Evolutionary conservation across 1,284 basidiomycete genomes (phyloP).

Genomic region (Wolfiporia cocos): DNA sequence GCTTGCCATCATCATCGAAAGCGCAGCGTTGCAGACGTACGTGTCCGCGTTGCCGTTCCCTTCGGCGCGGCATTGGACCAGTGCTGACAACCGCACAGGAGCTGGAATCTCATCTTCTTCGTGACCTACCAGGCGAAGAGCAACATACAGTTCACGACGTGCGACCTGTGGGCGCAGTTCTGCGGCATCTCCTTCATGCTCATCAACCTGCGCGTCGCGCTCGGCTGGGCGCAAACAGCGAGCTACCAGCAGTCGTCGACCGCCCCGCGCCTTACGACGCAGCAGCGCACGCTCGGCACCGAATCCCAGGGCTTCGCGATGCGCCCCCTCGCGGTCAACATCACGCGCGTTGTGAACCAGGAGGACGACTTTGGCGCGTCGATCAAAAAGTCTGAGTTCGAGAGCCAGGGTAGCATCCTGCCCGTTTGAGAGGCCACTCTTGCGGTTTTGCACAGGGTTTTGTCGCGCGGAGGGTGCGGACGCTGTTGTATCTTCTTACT

Average conservation of each 20-base stretch:
- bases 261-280: background rate
- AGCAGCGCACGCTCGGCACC: background rate
- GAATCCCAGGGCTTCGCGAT: background rate
- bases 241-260: background rate
- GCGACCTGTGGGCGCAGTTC: constrained; percentile 3
- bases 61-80: too few species aligned
- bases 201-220: constrained; percentile 7
- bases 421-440: constrained; percentile 6
- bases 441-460: too few species aligned
- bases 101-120: constrained; percentile 7
- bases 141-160: constrained; percentile 7
- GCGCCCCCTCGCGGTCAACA: constrained; percentile 6
- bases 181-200: constrained; percentile 7
- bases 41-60: too few species aligned
- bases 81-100: too few species aligned
- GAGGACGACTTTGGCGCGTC: constrained; percentile 3
- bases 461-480: too few species aligned
- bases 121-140: constrained; percentile 5
- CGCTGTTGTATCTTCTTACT: too few species aligned
- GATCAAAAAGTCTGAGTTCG: constrained; percentile 4
- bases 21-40: constrained; percentile 1
- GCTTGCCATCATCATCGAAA: constrained; percentile 6
- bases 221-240: constrained; percentile 4
- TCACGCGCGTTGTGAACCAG: constrained; percentile 6
- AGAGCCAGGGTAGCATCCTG: constrained; percentile 5